These are phyloP conservation scores for Dysphania ambrosioides DNA, from an alignment of 148 eudicot genomes.

Conservation along the genomic window DNA sequence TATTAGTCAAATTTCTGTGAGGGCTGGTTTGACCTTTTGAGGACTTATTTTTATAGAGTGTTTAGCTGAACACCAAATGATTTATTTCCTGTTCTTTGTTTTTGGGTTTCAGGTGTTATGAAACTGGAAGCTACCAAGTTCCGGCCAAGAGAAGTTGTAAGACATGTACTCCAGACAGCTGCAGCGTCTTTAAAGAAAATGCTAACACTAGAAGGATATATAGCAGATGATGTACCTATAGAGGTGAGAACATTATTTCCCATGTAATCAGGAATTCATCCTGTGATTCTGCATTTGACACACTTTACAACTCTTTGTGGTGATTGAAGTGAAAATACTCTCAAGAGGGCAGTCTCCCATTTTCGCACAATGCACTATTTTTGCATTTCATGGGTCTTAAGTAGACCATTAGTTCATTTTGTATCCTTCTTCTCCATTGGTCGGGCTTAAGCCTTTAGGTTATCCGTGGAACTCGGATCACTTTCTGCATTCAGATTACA, in stretches of 20 bases:
- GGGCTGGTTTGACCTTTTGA: neutral
- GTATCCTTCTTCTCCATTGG: neutral
- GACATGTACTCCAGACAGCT: slow-evolving; percentile 90
- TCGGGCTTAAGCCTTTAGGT: too few species aligned
- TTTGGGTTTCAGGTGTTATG: slow-evolving; percentile 63
- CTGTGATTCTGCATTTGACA: neutral
- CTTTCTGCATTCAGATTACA: neutral
- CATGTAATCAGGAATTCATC: neutral
- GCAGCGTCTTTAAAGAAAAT: slow-evolving; percentile 83
- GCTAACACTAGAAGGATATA: slow-evolving; percentile 76
- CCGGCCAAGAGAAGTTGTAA: slow-evolving; percentile 90
- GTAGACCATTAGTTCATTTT: neutral
- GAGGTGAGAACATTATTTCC: slow-evolving; percentile 45
- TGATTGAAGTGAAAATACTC: neutral
- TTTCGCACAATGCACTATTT: neutral
- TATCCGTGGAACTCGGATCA: too few species aligned
- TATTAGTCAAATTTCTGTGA: neutral
- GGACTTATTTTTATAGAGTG: neutral
- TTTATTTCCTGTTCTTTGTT: neutral
- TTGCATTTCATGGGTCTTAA: neutral
- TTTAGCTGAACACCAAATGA: slow-evolving; percentile 1
- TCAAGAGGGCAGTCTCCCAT: neutral
- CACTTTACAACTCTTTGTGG: neutral
- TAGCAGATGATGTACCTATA: slow-evolving; percentile 71
- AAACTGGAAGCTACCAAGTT: slow-evolving; percentile 88